Evolutionary conservation across 2,329 filamentous ascomycete species (phyloP).

Genomic region (Ophiostoma piceae): DNA sequence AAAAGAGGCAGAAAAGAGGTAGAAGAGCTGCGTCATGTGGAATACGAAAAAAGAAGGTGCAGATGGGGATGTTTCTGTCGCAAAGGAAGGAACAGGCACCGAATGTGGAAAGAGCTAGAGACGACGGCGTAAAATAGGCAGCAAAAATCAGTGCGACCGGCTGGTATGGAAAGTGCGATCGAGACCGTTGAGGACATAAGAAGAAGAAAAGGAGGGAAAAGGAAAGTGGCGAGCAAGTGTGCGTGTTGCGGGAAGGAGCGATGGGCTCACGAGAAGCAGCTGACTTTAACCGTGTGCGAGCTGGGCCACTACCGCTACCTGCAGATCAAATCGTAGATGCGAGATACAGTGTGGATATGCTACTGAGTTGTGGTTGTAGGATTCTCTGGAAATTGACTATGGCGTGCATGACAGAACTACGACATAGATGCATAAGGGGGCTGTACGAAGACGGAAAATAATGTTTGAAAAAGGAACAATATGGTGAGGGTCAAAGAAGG

Average conservation of each 20-base stretch:
- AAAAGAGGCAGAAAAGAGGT: not conserved
- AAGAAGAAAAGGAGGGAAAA: not conserved
- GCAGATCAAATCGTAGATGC: slow-evolving; percentile 12
- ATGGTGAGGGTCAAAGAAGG: not conserved
- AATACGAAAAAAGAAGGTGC: not conserved
- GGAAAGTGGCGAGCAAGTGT: not conserved
- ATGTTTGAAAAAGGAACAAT: not conserved
- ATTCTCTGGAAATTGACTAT: not conserved
- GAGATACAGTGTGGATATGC: not conserved
- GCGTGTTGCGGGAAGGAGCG: slow-evolving; percentile 1
- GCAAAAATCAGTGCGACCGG: slow-evolving; percentile 5
- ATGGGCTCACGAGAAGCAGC: not conserved
- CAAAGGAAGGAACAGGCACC: not conserved
- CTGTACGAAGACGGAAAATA: not conserved
- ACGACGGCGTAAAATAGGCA: not conserved
- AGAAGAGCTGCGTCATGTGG: not conserved
- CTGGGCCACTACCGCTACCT: not conserved
- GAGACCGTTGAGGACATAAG: not conserved
- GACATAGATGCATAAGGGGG: not conserved
- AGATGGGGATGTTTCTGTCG: not conserved
- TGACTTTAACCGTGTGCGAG: not conserved
- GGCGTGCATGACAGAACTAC: not conserved
- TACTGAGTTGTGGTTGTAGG: no score
- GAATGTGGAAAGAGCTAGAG: not conserved
- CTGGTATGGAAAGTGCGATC: slow-evolving; percentile 1